Evolutionary conservation across 208 protist genomes (phyloP).

Genomic region (Leishmania tropica): DNA sequence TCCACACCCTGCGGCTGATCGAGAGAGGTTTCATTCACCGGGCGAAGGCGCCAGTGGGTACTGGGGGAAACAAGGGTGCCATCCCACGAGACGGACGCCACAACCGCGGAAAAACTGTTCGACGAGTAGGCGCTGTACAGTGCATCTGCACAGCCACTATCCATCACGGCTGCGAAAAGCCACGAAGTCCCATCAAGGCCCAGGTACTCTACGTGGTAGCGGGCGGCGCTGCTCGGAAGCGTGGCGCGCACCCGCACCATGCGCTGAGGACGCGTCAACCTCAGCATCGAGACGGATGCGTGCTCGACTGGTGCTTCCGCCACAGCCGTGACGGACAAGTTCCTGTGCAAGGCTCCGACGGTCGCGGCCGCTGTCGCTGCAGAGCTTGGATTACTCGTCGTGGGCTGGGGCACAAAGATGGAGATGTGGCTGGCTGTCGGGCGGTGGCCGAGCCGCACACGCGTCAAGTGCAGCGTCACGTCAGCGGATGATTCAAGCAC

Average conservation of each 20-base stretch:
- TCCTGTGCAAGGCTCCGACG: neutral
- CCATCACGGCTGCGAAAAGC: constrained; percentile 43
- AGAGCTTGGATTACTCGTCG: neutral
- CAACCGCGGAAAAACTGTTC: neutral
- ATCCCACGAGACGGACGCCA: constrained; percentile 39
- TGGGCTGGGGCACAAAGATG: neutral
- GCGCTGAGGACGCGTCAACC: constrained; percentile 11
- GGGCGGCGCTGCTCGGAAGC: constrained; percentile 37
- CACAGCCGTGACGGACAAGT: neutral
- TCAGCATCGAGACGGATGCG: constrained; percentile 4
- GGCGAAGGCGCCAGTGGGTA: constrained; percentile 65
- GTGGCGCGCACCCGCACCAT: constrained; percentile 50
- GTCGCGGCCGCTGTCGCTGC: too few relatives aligned
- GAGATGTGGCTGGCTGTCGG: constrained; percentile 5
- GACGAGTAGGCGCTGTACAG: constrained; percentile 1
- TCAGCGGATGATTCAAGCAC: constrained; percentile 22
- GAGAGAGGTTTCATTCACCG: neutral
- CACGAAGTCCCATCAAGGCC: constrained; percentile 68
- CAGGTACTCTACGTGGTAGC: constrained; percentile 74
- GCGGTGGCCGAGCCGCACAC: constrained; percentile 23
- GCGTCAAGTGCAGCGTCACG: constrained; percentile 20
- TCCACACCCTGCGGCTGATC: constrained; percentile 24
- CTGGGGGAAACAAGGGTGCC: constrained; percentile 33
- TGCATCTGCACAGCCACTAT: constrained; percentile 23
- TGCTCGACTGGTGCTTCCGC: neutral